Percentiles rank a stretch among this genome's conserved stretches.
These are phyloP conservation scores for Desmodesmus armatus DNA, from an alignment of 139 green algal species.

Conservation along the genomic window DNA sequence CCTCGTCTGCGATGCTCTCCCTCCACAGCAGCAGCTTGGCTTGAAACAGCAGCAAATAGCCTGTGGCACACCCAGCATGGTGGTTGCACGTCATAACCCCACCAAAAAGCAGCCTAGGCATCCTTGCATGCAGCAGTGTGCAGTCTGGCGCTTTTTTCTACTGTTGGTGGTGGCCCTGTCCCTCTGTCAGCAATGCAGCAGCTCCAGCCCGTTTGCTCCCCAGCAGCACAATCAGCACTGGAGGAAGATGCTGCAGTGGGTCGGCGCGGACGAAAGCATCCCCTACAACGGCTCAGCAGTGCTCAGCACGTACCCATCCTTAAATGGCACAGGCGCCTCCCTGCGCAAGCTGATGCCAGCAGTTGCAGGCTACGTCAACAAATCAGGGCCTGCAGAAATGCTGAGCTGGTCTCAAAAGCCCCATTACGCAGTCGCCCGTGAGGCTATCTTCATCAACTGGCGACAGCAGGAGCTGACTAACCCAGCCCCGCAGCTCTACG, in stretches of 20 bases:
- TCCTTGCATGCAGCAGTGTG: background rate
- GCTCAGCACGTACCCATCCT: slow-evolving; percentile 13
- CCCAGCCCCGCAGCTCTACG: background rate
- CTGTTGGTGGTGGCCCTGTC: background rate
- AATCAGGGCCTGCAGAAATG: slow-evolving; percentile 28
- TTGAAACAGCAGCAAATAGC: too few species aligned
- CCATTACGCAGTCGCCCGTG: slow-evolving; percentile 8
- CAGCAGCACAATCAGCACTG: background rate
- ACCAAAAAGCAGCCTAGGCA: background rate
- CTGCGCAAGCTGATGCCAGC: background rate
- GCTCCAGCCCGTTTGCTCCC: background rate
- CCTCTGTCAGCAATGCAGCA: background rate
- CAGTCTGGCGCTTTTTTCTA: background rate
- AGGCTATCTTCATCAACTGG: slow-evolving; percentile 28
- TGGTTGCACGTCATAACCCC: too few species aligned
- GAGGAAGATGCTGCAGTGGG: background rate
- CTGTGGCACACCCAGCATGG: too few species aligned
- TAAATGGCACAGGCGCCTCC: background rate
- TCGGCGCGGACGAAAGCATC: background rate
- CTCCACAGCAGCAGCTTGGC: too few species aligned
- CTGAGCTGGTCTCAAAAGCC: slow-evolving; percentile 17
- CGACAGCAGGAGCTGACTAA: background rate
- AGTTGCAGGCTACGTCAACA: slow-evolving; percentile 7
- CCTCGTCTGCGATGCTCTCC: too few species aligned
- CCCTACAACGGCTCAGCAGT: background rate